phyloP scores from a whole-genome alignment of 768 basidiomycete species.

The Lentinula aciculospora region DNA sequence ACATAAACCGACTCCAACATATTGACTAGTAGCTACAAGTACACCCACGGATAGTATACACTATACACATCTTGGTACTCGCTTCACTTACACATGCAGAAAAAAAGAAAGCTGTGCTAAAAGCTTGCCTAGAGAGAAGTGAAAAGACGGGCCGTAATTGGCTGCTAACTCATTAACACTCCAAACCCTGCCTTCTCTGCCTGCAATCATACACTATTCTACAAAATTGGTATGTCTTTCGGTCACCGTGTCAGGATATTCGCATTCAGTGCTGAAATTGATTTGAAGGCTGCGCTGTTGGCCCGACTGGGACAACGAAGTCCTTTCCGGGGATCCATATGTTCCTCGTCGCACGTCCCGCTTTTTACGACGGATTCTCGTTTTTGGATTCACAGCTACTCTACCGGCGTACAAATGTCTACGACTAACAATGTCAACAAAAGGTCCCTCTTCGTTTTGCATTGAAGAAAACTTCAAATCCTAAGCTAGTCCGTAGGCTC shows the following conservation, averaged over 20 bases:
- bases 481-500: constrained; percentile 31
- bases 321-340: neutral
- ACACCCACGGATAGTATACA: too few species aligned
- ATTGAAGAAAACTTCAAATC: neutral
- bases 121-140: too few species aligned
- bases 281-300: neutral
- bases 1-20: too few species aligned
- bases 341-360: neutral
- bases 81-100: too few species aligned
- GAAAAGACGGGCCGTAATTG: too few species aligned
- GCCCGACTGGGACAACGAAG: neutral
- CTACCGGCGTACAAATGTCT: neutral
- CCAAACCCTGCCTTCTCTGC: too few species aligned
- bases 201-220: too few species aligned
- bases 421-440: neutral
- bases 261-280: neutral
- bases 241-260: neutral
- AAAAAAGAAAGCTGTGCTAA: too few species aligned
- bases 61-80: too few species aligned
- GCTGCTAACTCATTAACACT: too few species aligned
- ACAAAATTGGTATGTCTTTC: neutral
- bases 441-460: neutral
- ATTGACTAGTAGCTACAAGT: too few species aligned
- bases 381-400: neutral
- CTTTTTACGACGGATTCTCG: neutral